Conservation (phyloP, 2,329 filamentous ascomycete genomes). For the Ophiocordyceps camponoti-saundersi region DNA sequence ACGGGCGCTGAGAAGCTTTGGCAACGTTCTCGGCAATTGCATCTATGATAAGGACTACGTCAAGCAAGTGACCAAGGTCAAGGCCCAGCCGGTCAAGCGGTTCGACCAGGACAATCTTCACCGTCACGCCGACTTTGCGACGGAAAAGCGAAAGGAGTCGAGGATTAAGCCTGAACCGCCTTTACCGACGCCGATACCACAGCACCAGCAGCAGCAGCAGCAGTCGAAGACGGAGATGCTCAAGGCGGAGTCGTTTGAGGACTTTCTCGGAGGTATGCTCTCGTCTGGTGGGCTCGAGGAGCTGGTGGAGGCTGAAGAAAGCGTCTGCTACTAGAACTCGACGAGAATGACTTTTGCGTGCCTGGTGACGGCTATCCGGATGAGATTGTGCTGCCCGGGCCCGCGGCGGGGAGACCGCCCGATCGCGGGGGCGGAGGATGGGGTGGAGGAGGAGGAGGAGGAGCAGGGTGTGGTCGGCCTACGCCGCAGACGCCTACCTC, state of each 20-base stretch:
- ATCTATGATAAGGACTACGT: constrained; percentile 95
- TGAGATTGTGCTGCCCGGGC: constrained; percentile 36
- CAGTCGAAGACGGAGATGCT: constrained; percentile 1
- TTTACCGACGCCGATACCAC: too few species aligned
- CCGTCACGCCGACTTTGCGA: constrained; percentile 60
- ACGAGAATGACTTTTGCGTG: constrained; percentile 61
- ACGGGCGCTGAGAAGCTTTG: constrained; percentile 75
- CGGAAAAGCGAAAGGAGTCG: constrained; percentile 22
- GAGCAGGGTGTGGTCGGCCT: constrained; percentile 5
- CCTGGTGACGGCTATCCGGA: constrained; percentile 56
- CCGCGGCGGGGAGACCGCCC: not conserved
- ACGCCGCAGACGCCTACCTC: constrained; percentile 15
- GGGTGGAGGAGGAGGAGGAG: constrained; percentile 1
- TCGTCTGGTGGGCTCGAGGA: constrained; percentile 19
- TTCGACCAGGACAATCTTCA: constrained; percentile 71
- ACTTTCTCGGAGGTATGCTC: constrained; percentile 30
- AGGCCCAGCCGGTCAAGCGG: constrained; percentile 51
- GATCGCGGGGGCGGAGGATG: not conserved
- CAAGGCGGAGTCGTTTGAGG: constrained; percentile 30
- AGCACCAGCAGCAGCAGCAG: not conserved
- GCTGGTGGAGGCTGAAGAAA: constrained; percentile 14
- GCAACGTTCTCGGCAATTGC: constrained; percentile 95
- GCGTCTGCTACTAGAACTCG: constrained; percentile 39
- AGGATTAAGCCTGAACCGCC: too few species aligned
- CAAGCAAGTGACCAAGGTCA: constrained; percentile 76